A percentile compares a stretch with the other conserved stretches of the same genome.
Conservation (phyloP, 306 rosid species). For the Dryas octopetala region DNA sequence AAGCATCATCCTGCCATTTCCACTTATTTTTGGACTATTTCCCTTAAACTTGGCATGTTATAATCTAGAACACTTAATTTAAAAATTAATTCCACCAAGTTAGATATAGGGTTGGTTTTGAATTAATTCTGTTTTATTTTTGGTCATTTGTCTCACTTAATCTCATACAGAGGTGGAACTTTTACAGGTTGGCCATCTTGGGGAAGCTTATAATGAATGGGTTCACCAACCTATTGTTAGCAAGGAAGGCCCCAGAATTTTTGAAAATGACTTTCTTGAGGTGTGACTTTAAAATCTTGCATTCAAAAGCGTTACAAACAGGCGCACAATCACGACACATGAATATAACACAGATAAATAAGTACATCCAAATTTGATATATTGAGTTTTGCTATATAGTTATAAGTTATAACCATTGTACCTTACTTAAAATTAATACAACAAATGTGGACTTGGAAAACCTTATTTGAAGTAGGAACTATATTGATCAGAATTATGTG, state of each 20-base stretch:
- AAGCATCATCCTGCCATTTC: background rate
- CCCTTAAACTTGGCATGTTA: background rate
- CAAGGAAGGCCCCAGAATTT: slow-evolving; percentile 87
- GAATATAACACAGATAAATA: background rate
- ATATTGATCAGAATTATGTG: background rate
- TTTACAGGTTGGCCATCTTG: slow-evolving; percentile 81
- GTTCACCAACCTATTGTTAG: slow-evolving; percentile 82
- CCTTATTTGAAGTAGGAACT: background rate
- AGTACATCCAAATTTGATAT: background rate
- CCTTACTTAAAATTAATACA: background rate
- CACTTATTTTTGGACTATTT: background rate
- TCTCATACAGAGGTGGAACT: background rate
- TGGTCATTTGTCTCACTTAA: background rate
- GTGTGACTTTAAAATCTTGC: slow-evolving; percentile 26
- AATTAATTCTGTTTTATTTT: background rate
- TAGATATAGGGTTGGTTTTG: background rate
- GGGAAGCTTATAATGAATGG: slow-evolving; percentile 77
- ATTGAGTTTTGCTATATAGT: background rate
- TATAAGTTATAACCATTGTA: background rate
- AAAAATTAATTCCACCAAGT: background rate
- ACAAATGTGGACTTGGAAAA: background rate
- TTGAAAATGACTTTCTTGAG: slow-evolving; percentile 63
- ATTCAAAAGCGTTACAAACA: background rate
- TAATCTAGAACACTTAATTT: background rate
- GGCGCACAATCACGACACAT: background rate